Evolutionary conservation across 2,329 filamentous ascomycete genomes (phyloP), one percentile per base, ranked within the genome.

Genomic region (Penicillium sp.): DNA sequence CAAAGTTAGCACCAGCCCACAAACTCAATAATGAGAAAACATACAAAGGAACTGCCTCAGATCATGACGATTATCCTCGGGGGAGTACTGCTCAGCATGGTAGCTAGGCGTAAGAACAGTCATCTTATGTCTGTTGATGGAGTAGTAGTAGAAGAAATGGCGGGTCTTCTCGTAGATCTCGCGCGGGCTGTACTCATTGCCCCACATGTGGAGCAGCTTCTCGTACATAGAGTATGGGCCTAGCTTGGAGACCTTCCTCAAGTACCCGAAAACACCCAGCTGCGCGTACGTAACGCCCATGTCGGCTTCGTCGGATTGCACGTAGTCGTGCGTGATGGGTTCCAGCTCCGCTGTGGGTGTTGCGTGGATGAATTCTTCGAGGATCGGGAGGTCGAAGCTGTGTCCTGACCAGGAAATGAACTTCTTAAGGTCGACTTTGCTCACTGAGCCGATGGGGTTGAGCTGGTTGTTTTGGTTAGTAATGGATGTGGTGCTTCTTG

Each of bases 361-460:
- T 0, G 85, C 87, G 13, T 78, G 76, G 38, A 91, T 71, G 73
- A 91, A 92, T 10, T 83, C 79, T 10, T 83, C 71, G 1, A 91
- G 79, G 50, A 88, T 82, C 0, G 86, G 85, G 1, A 92, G 72
- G 6, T 80, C 70, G 65, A 88, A 90, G 35, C 79, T 74, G 18
- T 68, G 74, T 50, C 77, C 71, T 3, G 85, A 82, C 79, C 83
- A 91, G n/a, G 74, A 75, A 56, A 91, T 88, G 73, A 92, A 91
- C 10, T 80, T 73, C 69, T 88, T 89, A 1, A 90, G 75, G 62
- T 91, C 88, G 2, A 79, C 83, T 70, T 90, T 91, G 54, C 77
- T 80, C 54, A 86, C 82, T 12, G 72, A 72, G 25, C 78, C 74
- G 54, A 75, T 74, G 8, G 68, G 72, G 56, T 71, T 73, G 32